Evolutionary conservation across 352 stramenopile genomes (phyloP), one percentile per base, ranked within the genome.

Genomic region (Phytopythium delawarense): DNA sequence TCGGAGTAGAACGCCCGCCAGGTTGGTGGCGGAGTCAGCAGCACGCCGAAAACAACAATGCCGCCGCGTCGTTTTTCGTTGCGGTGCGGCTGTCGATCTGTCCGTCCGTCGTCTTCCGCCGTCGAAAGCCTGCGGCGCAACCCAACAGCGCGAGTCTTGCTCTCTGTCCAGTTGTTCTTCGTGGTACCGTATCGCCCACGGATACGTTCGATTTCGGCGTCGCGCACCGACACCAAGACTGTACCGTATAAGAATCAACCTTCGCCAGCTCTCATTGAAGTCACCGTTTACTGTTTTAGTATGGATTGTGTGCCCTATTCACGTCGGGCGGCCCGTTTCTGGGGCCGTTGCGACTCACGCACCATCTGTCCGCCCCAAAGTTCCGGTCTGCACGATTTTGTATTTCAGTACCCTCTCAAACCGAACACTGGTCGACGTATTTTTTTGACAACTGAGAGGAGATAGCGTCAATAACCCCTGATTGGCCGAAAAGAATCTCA

Each of bases 401-500:
- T 34, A 52, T 11, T 12, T 52, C 46, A 52, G 46, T 52, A 34
- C 9, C 0, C 23, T 34, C 6, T 2, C 12, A n/a, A 45, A 45
- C 15, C 39, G 7, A 45, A 45, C 39, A 13, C 39, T 48, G 42
- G 20, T 11, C 4, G 20, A 48, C 42, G 42, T 48, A 48, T 48
- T 57, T 57, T 45, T 57, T 16, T 44, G 25, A 48, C 52, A 57
- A 57, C 25, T 37, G n/a, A 44, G 21, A 44, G 20, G 23, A 30
- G 15, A 45, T 32, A 35, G 20, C 32, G 34, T 44, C 34, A 11
- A 30, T 49, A 1, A 1, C 23, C 35, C 13, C 37, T 13, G 5
- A 63, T 57, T 63, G 57, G 57, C 28, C 7, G 13, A 57, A 63
- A 63, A 28, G 0, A 8, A 7, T 7, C 23, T 1, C 9, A 1